Evolutionary conservation across 2,329 filamentous ascomycete species (phyloP), one percentile per base, ranked within the genome.

Genomic region (Rhinocladiella mackenziei): DNA sequence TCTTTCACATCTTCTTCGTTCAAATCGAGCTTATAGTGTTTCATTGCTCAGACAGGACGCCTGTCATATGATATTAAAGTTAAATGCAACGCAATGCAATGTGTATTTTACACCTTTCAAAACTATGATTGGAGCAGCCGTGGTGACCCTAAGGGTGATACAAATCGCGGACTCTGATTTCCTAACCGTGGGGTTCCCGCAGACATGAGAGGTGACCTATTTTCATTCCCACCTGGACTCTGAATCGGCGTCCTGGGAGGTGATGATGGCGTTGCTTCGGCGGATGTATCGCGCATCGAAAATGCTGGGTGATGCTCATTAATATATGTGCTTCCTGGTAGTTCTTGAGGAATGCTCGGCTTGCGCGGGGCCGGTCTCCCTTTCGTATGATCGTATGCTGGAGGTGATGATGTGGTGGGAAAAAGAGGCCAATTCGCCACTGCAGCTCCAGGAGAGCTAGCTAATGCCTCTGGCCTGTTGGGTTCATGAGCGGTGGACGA

Each of bases 211-310:
- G 53, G 50, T 17, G 47, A 53, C 23, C 42, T 51, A 14, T 23
- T 47, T 25, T 44, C 45, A 14, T 26, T 5, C 15, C n/a, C n/a
- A n/a, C n/a, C 42, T 32, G 25, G 28, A 9, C 14, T 47, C 22
- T 42, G 39, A 1, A 28, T 13, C 9, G 51, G 53, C 61, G 13
- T 68, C 57, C 11, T 63, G 53, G n/a, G 56, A 43, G n/a, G 52
- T 51, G 43, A 64, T 52, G 5, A 54, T 48, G 36, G 53, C 48
- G 14, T 57, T 51, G 22, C 10, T 19, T 54, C 53, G 11, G 42
- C 43, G 30, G 45, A 33, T n/a, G 42, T 38, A 13, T 19, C 35
- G 18, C 20, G 13, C 29, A 7, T 33, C 15, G 45, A 35, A 34
- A 45, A 57, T 23, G 50, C 56, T 9, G 56, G 56, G 36, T 58